Evolutionary conservation across 2,329 filamentous ascomycete species (phyloP), one percentile per base, ranked within the genome.

Genomic region (Pseudogymnoascus sp.): DNA sequence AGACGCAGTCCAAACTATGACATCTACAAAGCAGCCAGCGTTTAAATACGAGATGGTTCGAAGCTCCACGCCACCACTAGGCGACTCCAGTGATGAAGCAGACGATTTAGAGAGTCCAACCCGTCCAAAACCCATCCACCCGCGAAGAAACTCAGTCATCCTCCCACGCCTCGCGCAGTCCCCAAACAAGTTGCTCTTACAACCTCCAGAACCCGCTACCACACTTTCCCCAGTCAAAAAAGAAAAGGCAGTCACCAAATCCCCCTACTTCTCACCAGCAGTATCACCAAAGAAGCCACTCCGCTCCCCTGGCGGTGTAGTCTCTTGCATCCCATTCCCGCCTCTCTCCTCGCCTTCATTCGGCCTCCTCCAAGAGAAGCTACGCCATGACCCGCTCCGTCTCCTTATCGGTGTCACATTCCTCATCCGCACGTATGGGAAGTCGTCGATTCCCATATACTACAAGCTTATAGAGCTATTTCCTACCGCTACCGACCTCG

Each of bases 341-440:
- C 82, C 86, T 0, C 83, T 92, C 35, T 80, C 81, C 6, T 79
- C 83, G 0, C 71, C 79, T 0, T 74, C 71, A 5, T 96, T 96
- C 71, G 92, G 92, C 0, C 81, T 97, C 1, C 85, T 96, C 38
- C 93, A 97, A 72, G 93, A 96, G 72, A 83, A 87, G 66, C 83
- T 96, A 14, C 85, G 86, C 1, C 75, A 83, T 59, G 82, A 91
- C 63, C 89, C 92, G 0, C 96, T 96, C 73, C 87, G 86, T 66
- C 83, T 97, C 1, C 82, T 96, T 1, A 80, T 96, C 31, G 91
- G 89, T 11, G 87, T 92, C 4, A 91, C 90, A 0, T 93, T 96
- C 69, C 84, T 96, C 31, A 93, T 93, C 73, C 87, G 89, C 64
- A 96, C 92, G 0, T 81, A 84, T 2, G 93, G 90, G 9, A 82